phyloP scores from a whole-genome alignment of 163 green algal species.

The Chlamydomonas reinhardtii region DNA sequence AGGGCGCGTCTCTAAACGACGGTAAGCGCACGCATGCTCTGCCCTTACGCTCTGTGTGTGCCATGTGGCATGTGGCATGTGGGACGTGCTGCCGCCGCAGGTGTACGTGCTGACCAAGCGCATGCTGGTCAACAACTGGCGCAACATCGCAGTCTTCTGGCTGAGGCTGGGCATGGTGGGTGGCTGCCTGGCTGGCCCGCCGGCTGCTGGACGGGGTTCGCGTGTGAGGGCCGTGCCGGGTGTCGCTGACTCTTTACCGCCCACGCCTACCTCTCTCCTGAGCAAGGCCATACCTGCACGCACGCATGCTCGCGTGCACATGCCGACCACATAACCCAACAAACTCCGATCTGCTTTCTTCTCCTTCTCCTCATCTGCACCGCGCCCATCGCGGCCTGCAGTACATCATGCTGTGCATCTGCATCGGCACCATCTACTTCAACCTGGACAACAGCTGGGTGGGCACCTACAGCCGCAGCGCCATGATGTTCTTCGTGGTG shows the following conservation, averaged over 20 bases:
- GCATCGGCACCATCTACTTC: slow-evolving; percentile 76
- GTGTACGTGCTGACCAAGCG: slow-evolving; percentile 57
- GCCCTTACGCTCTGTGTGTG: no score
- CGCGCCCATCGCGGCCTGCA: background rate
- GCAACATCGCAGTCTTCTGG: slow-evolving; percentile 78
- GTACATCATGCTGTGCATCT: slow-evolving; percentile 77
- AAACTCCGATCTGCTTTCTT: no score
- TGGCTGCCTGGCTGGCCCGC: background rate
- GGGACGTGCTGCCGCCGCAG: no score
- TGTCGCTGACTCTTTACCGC: no score
- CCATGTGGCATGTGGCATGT: no score
- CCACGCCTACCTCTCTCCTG: no score
- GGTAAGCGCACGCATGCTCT: no score
- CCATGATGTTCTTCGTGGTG: slow-evolving; percentile 80
- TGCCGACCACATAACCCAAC: no score
- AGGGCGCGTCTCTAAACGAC: no score
- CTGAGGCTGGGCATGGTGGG: slow-evolving; percentile 67
- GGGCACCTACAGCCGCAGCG: slow-evolving; percentile 62
- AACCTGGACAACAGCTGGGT: slow-evolving; percentile 68
- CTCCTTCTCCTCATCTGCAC: background rate
- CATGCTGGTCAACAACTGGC: slow-evolving; percentile 73
- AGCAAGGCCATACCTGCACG: no score
- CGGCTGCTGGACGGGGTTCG: background rate
- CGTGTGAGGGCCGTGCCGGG: no score
- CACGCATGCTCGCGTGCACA: no score